A percentile compares a stretch with the other conserved stretches of the same genome.
Evolutionary conservation across 306 rosid genomes (phyloP).

Genomic region (Cyclanthera cordifolia): DNA sequence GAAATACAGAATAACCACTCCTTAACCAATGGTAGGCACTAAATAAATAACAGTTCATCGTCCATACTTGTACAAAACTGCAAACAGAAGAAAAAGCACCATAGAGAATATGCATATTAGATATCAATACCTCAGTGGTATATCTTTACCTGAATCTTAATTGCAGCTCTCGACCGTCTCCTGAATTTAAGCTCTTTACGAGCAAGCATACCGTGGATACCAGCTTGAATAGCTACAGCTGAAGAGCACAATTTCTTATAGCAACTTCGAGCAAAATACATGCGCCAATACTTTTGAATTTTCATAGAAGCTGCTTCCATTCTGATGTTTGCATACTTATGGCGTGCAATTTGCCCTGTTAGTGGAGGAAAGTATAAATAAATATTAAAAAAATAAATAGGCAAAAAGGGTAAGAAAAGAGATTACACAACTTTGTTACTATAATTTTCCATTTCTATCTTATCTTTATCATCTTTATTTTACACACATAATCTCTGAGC

Average conservation of each 20-base stretch:
- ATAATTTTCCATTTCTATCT: background rate
- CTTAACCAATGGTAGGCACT: background rate
- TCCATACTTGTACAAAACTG: background rate
- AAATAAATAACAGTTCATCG: background rate
- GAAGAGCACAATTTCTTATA: conserved; percentile 35
- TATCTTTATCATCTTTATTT: background rate
- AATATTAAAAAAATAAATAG: background rate
- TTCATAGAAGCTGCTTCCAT: conserved; percentile 68
- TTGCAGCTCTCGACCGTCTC: conserved; percentile 47
- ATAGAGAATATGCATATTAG: conserved; percentile 1
- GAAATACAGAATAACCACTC: background rate
- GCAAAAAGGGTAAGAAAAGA: background rate
- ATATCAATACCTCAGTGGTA: conserved; percentile 1
- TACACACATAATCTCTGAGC: background rate
- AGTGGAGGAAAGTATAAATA: background rate
- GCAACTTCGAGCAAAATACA: conserved; percentile 28
- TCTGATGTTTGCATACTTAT: conserved; percentile 46
- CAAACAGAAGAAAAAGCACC: conserved; percentile 1
- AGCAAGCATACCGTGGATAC: conserved; percentile 60
- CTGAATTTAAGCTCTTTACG: conserved; percentile 52
- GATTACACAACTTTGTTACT: background rate
- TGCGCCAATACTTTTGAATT: conserved; percentile 63
- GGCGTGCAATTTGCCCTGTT: conserved; percentile 60
- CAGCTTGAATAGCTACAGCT: conserved; percentile 57
- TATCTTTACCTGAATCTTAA: conserved; percentile 51